Conservation (phyloP, 2,329 filamentous ascomycete species). For the Colletotrichum cereale region DNA sequence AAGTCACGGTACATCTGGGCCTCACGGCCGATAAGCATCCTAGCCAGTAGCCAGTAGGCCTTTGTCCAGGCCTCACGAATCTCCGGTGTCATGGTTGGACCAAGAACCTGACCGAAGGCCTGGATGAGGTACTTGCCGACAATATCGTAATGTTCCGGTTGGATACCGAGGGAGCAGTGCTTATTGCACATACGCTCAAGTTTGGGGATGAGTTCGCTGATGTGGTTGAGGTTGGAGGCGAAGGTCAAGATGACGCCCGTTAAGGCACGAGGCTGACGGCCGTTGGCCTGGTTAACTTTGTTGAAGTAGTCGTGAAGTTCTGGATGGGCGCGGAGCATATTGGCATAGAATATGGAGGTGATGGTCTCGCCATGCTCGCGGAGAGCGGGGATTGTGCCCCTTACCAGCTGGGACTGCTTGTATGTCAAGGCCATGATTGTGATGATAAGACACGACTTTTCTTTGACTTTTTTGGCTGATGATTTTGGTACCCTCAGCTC, state of each 20-base stretch:
- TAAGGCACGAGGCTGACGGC: slow-evolving; percentile 44
- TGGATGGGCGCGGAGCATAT: slow-evolving; percentile 74
- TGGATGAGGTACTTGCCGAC: slow-evolving; percentile 77
- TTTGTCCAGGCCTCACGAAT: slow-evolving; percentile 76
- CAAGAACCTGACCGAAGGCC: slow-evolving; percentile 76
- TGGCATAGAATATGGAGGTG: slow-evolving; percentile 78
- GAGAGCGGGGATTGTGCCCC: slow-evolving; percentile 77
- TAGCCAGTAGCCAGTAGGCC: slow-evolving; percentile 80
- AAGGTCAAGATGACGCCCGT: slow-evolving; percentile 71
- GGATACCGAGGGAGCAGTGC: slow-evolving; percentile 78
- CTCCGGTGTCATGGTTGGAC: slow-evolving; percentile 73
- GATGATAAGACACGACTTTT: slow-evolving; percentile 2
- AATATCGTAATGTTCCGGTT: slow-evolving; percentile 76
- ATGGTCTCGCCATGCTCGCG: slow-evolving; percentile 76
- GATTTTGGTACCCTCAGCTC: background rate
- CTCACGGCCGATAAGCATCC: slow-evolving; percentile 78
- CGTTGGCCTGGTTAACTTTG: slow-evolving; percentile 44
- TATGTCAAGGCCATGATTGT: slow-evolving; percentile 57
- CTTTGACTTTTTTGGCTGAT: background rate
- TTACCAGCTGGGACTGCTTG: slow-evolving; percentile 74
- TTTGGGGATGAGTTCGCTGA: slow-evolving; percentile 65
- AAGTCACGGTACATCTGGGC: slow-evolving; percentile 71
- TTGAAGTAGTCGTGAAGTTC: slow-evolving; percentile 80
- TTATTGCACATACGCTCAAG: slow-evolving; percentile 76
- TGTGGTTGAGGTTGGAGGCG: slow-evolving; percentile 76